Conservation (phyloP, 495 filamentous ascomycete species). For the Oidiodendron maius region DNA sequence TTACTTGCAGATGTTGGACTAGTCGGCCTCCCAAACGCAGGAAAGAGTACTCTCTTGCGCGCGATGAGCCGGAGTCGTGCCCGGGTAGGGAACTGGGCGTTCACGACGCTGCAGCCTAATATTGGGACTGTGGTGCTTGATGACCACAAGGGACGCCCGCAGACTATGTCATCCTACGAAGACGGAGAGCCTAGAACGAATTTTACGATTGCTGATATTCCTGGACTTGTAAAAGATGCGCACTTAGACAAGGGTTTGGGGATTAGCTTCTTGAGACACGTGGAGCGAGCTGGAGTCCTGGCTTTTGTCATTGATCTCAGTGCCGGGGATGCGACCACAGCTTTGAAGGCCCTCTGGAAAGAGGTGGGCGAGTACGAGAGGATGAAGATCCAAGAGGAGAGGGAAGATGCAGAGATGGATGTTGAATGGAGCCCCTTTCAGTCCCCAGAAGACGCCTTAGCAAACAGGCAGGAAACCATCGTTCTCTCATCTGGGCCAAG, state of each 20-base stretch:
- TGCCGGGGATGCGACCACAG: constrained; percentile 68
- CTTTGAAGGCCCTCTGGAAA: constrained; percentile 76
- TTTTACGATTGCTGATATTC: constrained; percentile 95
- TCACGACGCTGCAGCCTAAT: constrained; percentile 89
- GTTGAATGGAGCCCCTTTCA: constrained; percentile 15
- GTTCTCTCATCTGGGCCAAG: constrained; percentile 28
- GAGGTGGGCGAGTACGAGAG: constrained; percentile 85
- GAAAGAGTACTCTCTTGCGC: constrained; percentile 88
- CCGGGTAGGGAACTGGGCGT: constrained; percentile 90
- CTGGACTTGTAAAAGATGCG: constrained; percentile 82
- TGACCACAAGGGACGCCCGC: constrained; percentile 61
- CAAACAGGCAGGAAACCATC: constrained; percentile 20
- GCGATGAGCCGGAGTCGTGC: constrained; percentile 80
- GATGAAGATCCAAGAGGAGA: constrained; percentile 57
- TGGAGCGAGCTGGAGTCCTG: constrained; percentile 86
- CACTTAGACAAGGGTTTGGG: constrained; percentile 91
- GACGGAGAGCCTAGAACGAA: constrained; percentile 52
- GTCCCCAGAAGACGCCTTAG: constrained; percentile 16
- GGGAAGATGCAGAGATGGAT: constrained; percentile 40
- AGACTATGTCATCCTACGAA: constrained; percentile 22
- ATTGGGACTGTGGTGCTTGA: constrained; percentile 94
- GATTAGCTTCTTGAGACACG: constrained; percentile 85
- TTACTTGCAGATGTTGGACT: constrained; percentile 90
- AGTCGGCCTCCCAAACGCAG: constrained; percentile 92
- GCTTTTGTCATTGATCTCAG: constrained; percentile 91